A percentile compares a stretch with the other conserved stretches of the same genome.
Evolutionary conservation across 176 grass and related monocot genomes (phyloP).

Genomic region (Bonia amplexicaulis): DNA sequence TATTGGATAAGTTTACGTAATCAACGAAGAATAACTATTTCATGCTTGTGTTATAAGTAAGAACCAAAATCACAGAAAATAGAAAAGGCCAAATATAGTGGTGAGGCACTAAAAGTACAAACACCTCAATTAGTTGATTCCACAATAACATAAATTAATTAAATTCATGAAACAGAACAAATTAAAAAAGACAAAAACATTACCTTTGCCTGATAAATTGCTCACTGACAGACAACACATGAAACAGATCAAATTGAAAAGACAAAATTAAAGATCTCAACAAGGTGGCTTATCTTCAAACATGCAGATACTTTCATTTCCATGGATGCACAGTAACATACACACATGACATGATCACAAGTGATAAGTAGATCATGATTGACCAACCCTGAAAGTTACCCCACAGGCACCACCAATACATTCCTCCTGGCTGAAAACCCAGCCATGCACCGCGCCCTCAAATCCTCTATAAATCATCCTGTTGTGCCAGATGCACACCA

Average conservation of each 20-base stretch:
- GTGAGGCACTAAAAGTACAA: conserved; percentile 15
- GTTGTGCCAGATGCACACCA: conserved; percentile 31
- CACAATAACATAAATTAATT: neutral
- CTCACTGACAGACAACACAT: conserved; percentile 10
- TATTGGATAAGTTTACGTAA: neutral
- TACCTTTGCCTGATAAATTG: neutral
- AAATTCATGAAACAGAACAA: neutral
- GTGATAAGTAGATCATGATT: conserved; percentile 23
- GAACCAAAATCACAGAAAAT: neutral
- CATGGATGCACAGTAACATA: neutral
- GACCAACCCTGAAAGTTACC: conserved; percentile 39
- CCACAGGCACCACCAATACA: conserved; percentile 9
- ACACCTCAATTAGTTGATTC: neutral
- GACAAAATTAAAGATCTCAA: conserved; percentile 28
- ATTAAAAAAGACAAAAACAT: neutral
- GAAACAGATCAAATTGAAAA: conserved; percentile 30
- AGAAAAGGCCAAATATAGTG: conserved; percentile 15
- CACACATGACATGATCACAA: neutral
- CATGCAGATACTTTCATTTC: conserved; percentile 1
- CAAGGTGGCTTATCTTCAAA: conserved; percentile 15
- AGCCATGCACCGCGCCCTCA: neutral
- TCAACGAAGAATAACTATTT: neutral
- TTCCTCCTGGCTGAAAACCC: conserved; percentile 14
- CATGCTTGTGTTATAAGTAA: neutral
- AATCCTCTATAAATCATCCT: conserved; percentile 52